Evolutionary conservation across 805 yeast species (phyloP).

Genomic region (Blastobotrys chiropterorum): DNA sequence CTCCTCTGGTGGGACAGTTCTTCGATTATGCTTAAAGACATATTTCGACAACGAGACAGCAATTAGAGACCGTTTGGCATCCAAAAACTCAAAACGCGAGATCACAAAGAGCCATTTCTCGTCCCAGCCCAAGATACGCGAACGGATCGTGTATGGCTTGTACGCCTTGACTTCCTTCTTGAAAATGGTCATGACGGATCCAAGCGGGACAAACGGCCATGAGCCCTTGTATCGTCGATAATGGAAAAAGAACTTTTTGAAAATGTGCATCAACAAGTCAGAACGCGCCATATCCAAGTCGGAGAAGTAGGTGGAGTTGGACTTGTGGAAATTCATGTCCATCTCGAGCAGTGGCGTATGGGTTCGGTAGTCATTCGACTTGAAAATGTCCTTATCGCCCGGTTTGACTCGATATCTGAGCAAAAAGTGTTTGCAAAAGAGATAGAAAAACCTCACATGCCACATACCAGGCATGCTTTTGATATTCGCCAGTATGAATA

Average conservation of each 20-base stretch:
- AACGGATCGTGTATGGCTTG: conserved; percentile 47
- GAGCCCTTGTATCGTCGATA: conserved; percentile 34
- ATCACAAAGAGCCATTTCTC: conserved; percentile 76
- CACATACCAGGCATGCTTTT: conserved; percentile 68
- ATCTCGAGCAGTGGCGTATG: conserved; percentile 52
- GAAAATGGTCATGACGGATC: conserved; percentile 60
- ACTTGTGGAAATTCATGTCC: conserved; percentile 82
- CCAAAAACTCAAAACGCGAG: conserved; percentile 48
- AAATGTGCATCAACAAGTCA: conserved; percentile 48
- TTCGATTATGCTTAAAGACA: conserved; percentile 72
- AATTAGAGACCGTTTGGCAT: conserved; percentile 35
- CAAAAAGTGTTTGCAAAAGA: conserved; percentile 38
- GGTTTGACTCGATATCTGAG: conserved; percentile 24
- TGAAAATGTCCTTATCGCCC: conserved; percentile 1
- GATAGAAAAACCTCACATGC: conserved; percentile 52
- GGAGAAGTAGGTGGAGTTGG: conserved; percentile 75
- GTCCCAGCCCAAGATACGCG: conserved; percentile 75
- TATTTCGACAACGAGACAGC: conserved; percentile 69
- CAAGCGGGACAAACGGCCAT: conserved; percentile 71
- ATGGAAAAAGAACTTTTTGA: conserved; percentile 50
- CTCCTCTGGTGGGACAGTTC: conserved; percentile 63
- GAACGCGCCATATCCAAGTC: conserved; percentile 80
- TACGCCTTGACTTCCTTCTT: conserved; percentile 69
- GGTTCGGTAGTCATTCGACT: conserved; percentile 3
- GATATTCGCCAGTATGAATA: conserved; percentile 38